Evolutionary conservation across 306 rosid genomes (phyloP).

Genomic region (Trifolium fragiferum): DNA sequence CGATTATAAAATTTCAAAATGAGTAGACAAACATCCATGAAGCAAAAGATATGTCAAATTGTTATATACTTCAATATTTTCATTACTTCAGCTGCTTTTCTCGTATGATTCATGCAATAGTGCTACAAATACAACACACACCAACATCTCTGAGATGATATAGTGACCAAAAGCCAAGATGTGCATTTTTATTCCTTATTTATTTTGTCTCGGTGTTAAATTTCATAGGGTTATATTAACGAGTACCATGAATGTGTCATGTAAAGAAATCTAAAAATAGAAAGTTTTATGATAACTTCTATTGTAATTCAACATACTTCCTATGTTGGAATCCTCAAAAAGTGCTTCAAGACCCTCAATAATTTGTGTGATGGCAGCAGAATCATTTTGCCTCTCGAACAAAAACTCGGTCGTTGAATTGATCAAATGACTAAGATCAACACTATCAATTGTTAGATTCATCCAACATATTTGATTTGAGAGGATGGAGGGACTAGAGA

Average conservation of each 20-base stretch:
- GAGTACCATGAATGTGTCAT: not conserved
- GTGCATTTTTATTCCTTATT: slow-evolving; percentile 43
- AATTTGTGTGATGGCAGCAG: not conserved
- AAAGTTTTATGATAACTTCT: not conserved
- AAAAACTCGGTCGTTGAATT: not conserved
- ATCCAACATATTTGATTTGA: not conserved
- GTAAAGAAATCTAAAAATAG: not conserved
- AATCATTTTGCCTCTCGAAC: not conserved
- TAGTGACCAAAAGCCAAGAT: not conserved
- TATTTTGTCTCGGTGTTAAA: slow-evolving; percentile 32
- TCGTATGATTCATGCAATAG: not conserved
- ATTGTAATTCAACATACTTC: slow-evolving; percentile 2
- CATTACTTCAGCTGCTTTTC: slow-evolving; percentile 20
- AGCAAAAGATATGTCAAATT: no score
- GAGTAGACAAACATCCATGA: no score
- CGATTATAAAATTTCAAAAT: no score
- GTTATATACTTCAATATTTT: not conserved
- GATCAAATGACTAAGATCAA: not conserved
- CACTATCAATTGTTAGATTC: not conserved
- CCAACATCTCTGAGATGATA: not conserved
- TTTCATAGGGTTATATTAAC: slow-evolving; percentile 16
- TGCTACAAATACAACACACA: not conserved
- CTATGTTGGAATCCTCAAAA: slow-evolving; percentile 12
- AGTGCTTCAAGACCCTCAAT: not conserved
- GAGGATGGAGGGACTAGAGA: not conserved